Evolutionary conservation across 1,284 basidiomycete species (phyloP), one percentile per base, ranked within the genome.

Genomic region (Volvariella volvacea): DNA sequence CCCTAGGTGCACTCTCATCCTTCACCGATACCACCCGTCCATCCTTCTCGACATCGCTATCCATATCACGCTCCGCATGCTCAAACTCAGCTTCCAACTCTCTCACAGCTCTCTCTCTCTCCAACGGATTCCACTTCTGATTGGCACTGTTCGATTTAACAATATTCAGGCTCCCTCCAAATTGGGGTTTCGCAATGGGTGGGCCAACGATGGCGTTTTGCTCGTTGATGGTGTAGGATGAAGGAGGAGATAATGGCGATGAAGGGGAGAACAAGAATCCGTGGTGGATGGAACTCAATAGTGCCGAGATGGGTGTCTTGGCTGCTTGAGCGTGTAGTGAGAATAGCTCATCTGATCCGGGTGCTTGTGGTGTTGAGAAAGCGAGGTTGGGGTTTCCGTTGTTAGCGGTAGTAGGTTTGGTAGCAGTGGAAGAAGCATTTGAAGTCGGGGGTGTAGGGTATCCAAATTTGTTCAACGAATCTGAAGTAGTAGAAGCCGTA

Each of bases 291-390:
- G 80, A 81, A 25, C 72, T 70, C 31, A 88, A 66, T 31, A 87
- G 68, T 4, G 74, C 67, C 1, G 84, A 83, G 43, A 87, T 87
- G 1, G 84, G 83, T 21, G 83, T 86, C 50, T 73, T 66, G 33
- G 54, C 51, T 4, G 54, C 48, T 22, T 52, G 45, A 15, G 45
- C 40, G 10, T 52, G 48, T n/a, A 50, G 33, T 17, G 50, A 28
- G 21, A 28, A 22, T 30, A 50, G 16, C 16, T 25, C 31, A 15
- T 34, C 42, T 42, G 54, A 46, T 16, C 51, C 46, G 37, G 42
- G 25, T 12, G 42, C 33, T 12, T 48, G 47, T 30, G 47, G 47
- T 28, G 46, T 22, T 36, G 51, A 40, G 20, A 50, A 31, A 17
- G 30, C 33, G 16, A 41, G 25, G 14, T 43, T 42, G 1, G 34